Conservation (phyloP, 129 eudicot genomes). For the Chrysanthemum seticuspe region DNA sequence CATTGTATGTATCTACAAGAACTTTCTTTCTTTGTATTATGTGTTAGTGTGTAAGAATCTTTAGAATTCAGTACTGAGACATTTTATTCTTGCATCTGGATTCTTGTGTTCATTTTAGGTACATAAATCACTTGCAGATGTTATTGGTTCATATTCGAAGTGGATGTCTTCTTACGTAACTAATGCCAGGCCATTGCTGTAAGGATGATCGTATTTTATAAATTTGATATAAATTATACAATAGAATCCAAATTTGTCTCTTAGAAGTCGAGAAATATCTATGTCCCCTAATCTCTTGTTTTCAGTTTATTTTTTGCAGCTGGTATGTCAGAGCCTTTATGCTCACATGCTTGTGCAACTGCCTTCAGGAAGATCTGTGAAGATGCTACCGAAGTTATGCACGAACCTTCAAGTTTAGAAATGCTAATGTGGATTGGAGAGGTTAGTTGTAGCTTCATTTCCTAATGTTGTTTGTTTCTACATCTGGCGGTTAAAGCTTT, state of each 20-base stretch:
- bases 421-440: slow-evolving; percentile 86
- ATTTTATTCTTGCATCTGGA: slow-evolving; percentile 14
- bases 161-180: slow-evolving; percentile 67
- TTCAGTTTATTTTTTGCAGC: slow-evolving; percentile 86
- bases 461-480: background rate
- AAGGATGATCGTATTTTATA: slow-evolving; percentile 35
- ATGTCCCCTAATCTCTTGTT: slow-evolving; percentile 30
- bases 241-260: background rate
- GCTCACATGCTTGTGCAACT: slow-evolving; percentile 78
- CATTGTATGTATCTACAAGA: slow-evolving; percentile 50
- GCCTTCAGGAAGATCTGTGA: slow-evolving; percentile 91
- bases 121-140: slow-evolving; percentile 90
- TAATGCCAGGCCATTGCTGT: slow-evolving; percentile 71
- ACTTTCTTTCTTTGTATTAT: slow-evolving; percentile 13
- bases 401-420: slow-evolving; percentile 75
- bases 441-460: slow-evolving; percentile 40
- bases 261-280: slow-evolving; percentile 4
- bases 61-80: background rate
- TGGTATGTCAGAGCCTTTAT: slow-evolving; percentile 75
- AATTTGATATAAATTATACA: background rate
- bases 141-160: slow-evolving; percentile 86
- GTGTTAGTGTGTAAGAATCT: slow-evolving; percentile 17
- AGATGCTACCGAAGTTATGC: slow-evolving; percentile 65
- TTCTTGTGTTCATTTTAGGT: slow-evolving; percentile 50
- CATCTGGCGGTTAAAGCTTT: background rate